Evolutionary conservation across 1,139 yeast genomes (phyloP).

Genomic region (Saccharomyces hybrid): DNA sequence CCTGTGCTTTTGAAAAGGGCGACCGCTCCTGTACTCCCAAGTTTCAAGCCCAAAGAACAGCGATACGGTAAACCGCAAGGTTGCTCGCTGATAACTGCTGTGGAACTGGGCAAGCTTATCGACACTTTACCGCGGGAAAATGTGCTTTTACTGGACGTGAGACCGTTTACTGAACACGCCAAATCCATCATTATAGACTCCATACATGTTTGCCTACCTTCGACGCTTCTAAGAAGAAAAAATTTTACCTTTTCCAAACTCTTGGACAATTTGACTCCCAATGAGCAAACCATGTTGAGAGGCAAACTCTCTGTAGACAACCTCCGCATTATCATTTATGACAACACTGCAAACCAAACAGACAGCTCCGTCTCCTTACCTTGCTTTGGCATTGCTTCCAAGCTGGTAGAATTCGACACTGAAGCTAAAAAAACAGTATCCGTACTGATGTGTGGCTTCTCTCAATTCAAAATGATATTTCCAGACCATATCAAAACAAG

Average conservation of each 20-base stretch:
- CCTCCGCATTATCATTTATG: constrained; percentile 30
- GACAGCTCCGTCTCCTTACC: constrained; percentile 34
- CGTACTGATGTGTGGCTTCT: constrained; percentile 35
- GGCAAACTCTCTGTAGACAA: constrained; percentile 12
- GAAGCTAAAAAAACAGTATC: constrained; percentile 28
- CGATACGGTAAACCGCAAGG: constrained; percentile 20
- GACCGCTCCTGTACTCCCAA: constrained; percentile 6
- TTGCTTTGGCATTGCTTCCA: constrained; percentile 42
- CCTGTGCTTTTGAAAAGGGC: background rate
- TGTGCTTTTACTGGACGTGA: constrained; percentile 50
- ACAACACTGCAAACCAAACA: constrained; percentile 29
- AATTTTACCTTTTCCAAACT: constrained; percentile 51
- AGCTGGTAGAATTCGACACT: constrained; percentile 34
- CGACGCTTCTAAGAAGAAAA: constrained; percentile 64
- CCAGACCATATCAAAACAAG: constrained; percentile 2
- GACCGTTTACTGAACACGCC: constrained; percentile 62
- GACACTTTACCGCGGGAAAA: constrained; percentile 1
- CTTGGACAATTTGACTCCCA: constrained; percentile 29
- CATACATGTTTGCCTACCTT: constrained; percentile 66
- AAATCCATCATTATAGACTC: constrained; percentile 49
- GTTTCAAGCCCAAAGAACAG: constrained; percentile 21
- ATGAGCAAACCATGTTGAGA: constrained; percentile 33
- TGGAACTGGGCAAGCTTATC: constrained; percentile 17
- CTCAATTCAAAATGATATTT: constrained; percentile 26
- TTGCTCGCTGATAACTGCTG: constrained; percentile 16